phyloP scores from a whole-genome alignment of 2,329 filamentous ascomycete genomes.

The Colletotrichum echinochloae region DNA sequence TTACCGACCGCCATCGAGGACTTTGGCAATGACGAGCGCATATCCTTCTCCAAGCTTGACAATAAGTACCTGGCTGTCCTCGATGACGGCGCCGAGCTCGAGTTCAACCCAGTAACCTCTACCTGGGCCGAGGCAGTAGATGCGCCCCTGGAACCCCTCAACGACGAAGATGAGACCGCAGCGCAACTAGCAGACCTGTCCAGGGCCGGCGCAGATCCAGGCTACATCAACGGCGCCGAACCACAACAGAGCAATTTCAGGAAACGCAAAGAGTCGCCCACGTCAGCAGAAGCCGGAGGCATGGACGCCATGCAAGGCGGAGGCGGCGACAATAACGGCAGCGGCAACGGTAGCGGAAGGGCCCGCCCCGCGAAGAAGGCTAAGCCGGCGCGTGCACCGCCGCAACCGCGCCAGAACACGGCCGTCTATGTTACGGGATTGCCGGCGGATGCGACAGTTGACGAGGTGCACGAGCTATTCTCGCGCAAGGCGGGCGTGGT shows the following conservation, averaged over 20 bases:
- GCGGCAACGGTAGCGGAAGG: slow-evolving; percentile 18
- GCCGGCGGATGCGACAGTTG: slow-evolving; percentile 80
- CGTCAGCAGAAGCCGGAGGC: slow-evolving; percentile 21
- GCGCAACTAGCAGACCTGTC: slow-evolving; percentile 45
- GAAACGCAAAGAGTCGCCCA: slow-evolving; percentile 59
- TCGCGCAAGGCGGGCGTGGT: slow-evolving; percentile 88
- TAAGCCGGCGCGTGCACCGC: slow-evolving; percentile 61
- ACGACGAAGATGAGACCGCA: slow-evolving; percentile 49
- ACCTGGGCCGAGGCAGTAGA: slow-evolving; percentile 80
- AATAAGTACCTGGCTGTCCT: slow-evolving; percentile 86
- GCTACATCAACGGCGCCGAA: slow-evolving; percentile 43
- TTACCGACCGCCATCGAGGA: slow-evolving; percentile 73
- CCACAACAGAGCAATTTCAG: slow-evolving; percentile 42
- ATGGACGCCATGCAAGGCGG: slow-evolving; percentile 33
- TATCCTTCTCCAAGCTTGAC: slow-evolving; percentile 88
- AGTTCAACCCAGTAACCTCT: slow-evolving; percentile 78
- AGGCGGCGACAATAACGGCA: slow-evolving; percentile 51
- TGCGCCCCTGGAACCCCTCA: slow-evolving; percentile 55
- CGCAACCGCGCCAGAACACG: slow-evolving; percentile 77
- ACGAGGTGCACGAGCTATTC: slow-evolving; percentile 87
- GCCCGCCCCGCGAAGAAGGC: slow-evolving; percentile 58
- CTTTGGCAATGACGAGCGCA: slow-evolving; percentile 83
- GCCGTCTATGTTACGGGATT: slow-evolving; percentile 93
- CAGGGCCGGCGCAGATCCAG: slow-evolving; percentile 37
- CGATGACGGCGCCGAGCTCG: slow-evolving; percentile 86